These are phyloP conservation scores for Geotrichum fermentans DNA, from an alignment of 1,139 yeast species.

Conservation along the genomic window DNA sequence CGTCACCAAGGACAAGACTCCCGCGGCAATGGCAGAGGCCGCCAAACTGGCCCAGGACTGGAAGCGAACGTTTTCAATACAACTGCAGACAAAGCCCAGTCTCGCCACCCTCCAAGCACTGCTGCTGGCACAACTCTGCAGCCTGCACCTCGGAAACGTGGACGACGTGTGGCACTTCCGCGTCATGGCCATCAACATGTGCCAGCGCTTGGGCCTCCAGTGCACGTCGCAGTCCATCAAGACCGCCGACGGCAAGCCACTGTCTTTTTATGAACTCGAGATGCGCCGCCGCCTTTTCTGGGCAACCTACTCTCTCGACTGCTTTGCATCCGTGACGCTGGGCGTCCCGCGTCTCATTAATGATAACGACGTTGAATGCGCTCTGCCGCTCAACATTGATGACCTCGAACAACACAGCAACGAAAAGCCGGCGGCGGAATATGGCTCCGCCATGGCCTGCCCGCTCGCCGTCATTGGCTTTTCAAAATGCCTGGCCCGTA, in stretches of 20 bases:
- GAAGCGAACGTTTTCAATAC: slow-evolving; percentile 44
- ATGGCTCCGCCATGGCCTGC: slow-evolving; percentile 24
- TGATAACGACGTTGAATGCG: slow-evolving; percentile 82
- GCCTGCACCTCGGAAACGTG: slow-evolving; percentile 67
- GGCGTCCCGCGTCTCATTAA: slow-evolving; percentile 80
- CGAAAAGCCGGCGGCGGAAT: slow-evolving; percentile 23
- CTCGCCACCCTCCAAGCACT: slow-evolving; percentile 67
- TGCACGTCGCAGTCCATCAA: slow-evolving; percentile 85
- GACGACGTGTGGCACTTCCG: slow-evolving; percentile 70
- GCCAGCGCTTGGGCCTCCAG: slow-evolving; percentile 79
- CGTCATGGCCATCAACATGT: slow-evolving; percentile 73
- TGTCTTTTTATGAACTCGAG: slow-evolving; percentile 54
- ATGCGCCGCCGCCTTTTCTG: slow-evolving; percentile 78
- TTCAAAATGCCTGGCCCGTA: slow-evolving; percentile 66
- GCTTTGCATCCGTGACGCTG: slow-evolving; percentile 65
- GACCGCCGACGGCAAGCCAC: slow-evolving; percentile 49
- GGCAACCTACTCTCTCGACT: slow-evolving; percentile 76
- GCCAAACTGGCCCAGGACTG: slow-evolving; percentile 33
- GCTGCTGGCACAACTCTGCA: slow-evolving; percentile 63
- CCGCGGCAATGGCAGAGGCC: slow-evolving; percentile 33
- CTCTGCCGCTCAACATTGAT: slow-evolving; percentile 67
- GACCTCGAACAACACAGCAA: slow-evolving; percentile 26
- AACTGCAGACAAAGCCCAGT: slow-evolving; percentile 55
- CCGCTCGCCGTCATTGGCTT: slow-evolving; percentile 47
- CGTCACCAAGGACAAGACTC: slow-evolving; percentile 22